phyloP scores from a whole-genome alignment of 2,329 filamentous ascomycete species.

The Xylaria sp. region DNA sequence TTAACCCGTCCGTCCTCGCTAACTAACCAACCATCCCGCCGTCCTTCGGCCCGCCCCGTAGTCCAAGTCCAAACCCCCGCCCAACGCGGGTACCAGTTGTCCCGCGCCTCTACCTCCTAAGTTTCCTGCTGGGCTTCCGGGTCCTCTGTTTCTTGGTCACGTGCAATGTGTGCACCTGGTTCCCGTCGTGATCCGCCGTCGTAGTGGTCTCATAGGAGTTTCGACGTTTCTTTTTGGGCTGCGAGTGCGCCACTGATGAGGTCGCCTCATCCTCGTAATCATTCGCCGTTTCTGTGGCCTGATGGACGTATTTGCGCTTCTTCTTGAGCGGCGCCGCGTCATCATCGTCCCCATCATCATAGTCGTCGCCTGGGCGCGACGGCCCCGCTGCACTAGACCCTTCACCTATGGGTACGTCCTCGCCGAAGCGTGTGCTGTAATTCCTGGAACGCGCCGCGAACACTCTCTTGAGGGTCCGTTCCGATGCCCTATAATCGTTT shows the following conservation, averaged over 20 bases:
- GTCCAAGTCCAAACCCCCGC: background rate
- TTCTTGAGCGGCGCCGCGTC: background rate
- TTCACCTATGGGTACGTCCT: background rate
- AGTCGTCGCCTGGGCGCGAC: background rate
- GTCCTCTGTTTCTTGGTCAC: background rate
- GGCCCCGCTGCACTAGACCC: too few relatives aligned
- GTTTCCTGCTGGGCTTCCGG: too few relatives aligned
- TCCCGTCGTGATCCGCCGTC: background rate
- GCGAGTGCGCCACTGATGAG: too few relatives aligned
- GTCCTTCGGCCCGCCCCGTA: background rate
- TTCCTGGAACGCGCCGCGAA: background rate
- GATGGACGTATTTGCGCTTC: background rate
- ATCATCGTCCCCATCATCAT: background rate
- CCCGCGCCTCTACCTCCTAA: too few relatives aligned
- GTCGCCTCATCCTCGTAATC: background rate
- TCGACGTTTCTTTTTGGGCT: background rate
- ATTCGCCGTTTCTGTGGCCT: background rate
- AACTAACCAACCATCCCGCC: background rate
- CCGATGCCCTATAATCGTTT: rapidly evolving
- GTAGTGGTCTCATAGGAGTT: background rate
- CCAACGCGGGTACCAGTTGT: background rate
- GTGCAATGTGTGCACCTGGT: background rate
- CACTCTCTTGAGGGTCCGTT: background rate
- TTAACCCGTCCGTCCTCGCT: too few relatives aligned
- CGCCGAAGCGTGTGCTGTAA: background rate